A percentile compares a stretch with the other conserved stretches of the same genome.
phyloP scores from a whole-genome alignment of 345 rosid genomes.

The Lepidium didymum region DNA sequence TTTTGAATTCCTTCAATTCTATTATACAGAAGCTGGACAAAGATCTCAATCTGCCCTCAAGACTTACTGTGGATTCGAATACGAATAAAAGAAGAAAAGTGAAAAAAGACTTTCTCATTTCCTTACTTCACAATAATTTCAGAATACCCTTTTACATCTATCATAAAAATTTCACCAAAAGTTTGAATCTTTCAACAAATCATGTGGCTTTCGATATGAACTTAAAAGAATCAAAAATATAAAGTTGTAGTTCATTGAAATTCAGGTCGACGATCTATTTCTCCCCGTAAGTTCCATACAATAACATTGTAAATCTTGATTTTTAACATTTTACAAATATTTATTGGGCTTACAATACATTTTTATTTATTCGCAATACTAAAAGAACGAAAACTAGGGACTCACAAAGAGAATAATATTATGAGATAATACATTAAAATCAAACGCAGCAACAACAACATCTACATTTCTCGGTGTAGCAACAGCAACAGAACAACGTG shows the following conservation, averaged over 20 bases:
- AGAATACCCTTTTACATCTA: not conserved
- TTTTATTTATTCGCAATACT: not conserved
- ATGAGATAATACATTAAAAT: not conserved
- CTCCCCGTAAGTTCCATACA: not conserved
- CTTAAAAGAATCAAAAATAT: not conserved
- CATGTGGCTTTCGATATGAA: not conserved
- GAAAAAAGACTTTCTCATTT: not conserved
- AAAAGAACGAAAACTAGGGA: not conserved
- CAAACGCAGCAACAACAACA: conserved; percentile 30
- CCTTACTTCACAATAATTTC: not conserved
- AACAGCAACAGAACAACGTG: conserved; percentile 24
- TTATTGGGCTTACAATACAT: not conserved
- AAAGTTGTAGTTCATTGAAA: too few species aligned
- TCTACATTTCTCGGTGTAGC: conserved; percentile 9
- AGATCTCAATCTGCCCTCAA: conserved; percentile 34
- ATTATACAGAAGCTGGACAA: conserved; percentile 38
- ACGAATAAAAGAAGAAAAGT: conserved; percentile 4
- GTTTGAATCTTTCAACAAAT: not conserved
- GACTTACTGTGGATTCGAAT: conserved; percentile 40
- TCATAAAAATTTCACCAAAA: not conserved
- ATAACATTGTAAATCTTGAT: not conserved
- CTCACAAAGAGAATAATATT: not conserved
- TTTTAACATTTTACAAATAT: not conserved
- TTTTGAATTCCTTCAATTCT: conserved; percentile 37
- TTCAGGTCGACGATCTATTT: too few species aligned